A percentile compares a stretch with the other conserved stretches of the same genome.
These are phyloP conservation scores for Corinectria fuckeliana DNA, from an alignment of 2,329 filamentous ascomycete species.

Conservation along the genomic window DNA sequence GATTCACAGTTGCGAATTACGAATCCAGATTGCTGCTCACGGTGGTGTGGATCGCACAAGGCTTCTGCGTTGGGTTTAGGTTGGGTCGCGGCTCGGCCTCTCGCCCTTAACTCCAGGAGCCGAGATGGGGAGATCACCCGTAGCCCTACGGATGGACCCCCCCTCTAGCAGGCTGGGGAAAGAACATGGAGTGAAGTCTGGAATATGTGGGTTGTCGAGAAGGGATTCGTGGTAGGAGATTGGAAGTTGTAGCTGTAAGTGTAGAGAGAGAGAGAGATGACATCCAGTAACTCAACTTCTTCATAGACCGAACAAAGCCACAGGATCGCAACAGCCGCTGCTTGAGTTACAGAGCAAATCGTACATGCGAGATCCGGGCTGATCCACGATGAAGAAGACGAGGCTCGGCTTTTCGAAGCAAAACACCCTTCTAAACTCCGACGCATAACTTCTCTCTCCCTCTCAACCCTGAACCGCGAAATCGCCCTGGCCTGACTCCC, in stretches of 20 bases:
- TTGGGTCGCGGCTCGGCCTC: constrained; percentile 35
- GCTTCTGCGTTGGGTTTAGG: constrained; percentile 8
- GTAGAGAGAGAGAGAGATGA: not conserved
- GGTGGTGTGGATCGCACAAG: constrained; percentile 13
- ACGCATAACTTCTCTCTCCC: not conserved
- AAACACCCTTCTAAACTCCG: not conserved
- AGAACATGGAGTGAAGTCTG: not conserved
- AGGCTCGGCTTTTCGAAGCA: constrained; percentile 2
- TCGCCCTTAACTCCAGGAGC: constrained; percentile 28
- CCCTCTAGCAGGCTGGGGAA: not conserved
- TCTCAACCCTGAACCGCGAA: not conserved
- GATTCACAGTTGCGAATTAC: no score
- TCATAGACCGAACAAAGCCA: not conserved
- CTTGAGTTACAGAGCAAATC: not conserved
- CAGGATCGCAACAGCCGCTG: not conserved
- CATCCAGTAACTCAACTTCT: not conserved
- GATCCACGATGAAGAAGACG: not conserved
- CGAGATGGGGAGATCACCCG: constrained; percentile 17
- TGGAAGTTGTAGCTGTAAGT: not conserved
- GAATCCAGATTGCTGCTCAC: not conserved
- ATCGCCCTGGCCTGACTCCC: not conserved
- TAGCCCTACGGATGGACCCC: constrained; percentile 14
- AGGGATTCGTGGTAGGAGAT: no score
- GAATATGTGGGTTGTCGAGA: not conserved
- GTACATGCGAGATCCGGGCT: not conserved